These are phyloP conservation scores for Lepiota brunneoincarnata DNA, from an alignment of 768 basidiomycete species.

Conservation along the genomic window DNA sequence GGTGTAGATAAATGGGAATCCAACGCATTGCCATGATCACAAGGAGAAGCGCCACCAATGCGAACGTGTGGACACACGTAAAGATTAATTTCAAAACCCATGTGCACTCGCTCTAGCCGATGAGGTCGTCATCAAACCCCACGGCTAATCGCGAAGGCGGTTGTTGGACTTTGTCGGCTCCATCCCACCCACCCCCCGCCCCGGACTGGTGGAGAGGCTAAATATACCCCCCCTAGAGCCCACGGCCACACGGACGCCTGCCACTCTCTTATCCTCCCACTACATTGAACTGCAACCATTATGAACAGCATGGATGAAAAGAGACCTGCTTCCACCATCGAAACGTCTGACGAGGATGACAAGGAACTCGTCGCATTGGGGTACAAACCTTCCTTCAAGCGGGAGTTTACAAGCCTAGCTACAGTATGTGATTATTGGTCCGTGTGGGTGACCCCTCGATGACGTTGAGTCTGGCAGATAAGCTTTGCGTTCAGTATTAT, in stretches of 20 bases:
- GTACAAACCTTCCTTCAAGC: conserved; percentile 77
- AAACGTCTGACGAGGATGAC: conserved; percentile 54
- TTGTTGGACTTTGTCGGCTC: no score
- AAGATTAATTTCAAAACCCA: no score
- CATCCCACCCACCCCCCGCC: no score
- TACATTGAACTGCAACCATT: background rate
- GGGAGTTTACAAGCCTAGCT: conserved; percentile 84
- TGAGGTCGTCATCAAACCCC: no score
- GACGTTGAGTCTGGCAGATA: conserved; percentile 38
- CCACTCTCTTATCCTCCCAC: no score
- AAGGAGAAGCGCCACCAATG: no score
- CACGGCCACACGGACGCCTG: background rate
- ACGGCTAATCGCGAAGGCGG: no score
- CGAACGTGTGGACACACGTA: no score
- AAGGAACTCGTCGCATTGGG: conserved; percentile 62
- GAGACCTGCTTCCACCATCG: conserved; percentile 17
- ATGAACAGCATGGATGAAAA: conserved; percentile 18
- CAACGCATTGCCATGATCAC: no score
- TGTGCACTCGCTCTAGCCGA: no score
- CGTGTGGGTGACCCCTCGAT: background rate
- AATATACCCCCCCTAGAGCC: conserved; percentile 1
- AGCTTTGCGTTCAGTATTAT: conserved; percentile 80
- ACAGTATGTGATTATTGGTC: conserved; percentile 43
- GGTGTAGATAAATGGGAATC: no score
- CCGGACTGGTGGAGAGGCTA: background rate